Evolutionary conservation across 164 flowering plant genomes (phyloP), one percentile per base, ranked within the genome.

Genomic region (Kingdonia uniflora): DNA sequence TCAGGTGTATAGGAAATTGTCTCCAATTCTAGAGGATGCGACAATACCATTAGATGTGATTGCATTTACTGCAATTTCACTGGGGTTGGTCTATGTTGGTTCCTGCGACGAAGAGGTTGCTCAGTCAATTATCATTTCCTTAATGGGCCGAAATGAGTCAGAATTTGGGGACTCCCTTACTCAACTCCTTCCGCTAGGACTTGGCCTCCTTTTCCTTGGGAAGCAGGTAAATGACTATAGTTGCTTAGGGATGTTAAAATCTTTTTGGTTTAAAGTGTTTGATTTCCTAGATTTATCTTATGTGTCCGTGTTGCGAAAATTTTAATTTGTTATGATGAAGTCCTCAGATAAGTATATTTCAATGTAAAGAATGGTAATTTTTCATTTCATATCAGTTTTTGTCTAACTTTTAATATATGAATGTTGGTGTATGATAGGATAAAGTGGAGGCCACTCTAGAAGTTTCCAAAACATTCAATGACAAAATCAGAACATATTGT

Each of bases 31-130:
- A 42, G 72, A 63, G 35, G 99, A 94, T 67, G 57, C 75, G 14
- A 94, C 80, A 68, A 78, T 88, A 17, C 75, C 94, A 1, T 81
- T 90, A 35, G 99, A 89, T 64, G 95, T 89, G 19, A 69, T 87
- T 68, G 97, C 94, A 22, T 94, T 94, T 55, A 78, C 95, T 44
- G 84, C 99, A 53, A 75, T 94, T 52, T 71, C 99, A 4, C 66
- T 94, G 74, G 97, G 97, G n/a, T 58, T 94, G 77, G 66, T 94
- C 35, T 85, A 67, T 66, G 94, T 89, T 44, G 95, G 97, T 56
- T 94, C 99, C 20, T 94, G 96, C 75, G 82, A 89, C 65, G 97
- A 84, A 60, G 99, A 94, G 29, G 78, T 90, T 70, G 96, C 97
- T 16, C 96, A 94, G 65, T 81, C 92, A 19, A 94, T 94, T 19